phyloP scores from a whole-genome alignment of 305 asterid species.

The Fraxinus sp. region DNA sequence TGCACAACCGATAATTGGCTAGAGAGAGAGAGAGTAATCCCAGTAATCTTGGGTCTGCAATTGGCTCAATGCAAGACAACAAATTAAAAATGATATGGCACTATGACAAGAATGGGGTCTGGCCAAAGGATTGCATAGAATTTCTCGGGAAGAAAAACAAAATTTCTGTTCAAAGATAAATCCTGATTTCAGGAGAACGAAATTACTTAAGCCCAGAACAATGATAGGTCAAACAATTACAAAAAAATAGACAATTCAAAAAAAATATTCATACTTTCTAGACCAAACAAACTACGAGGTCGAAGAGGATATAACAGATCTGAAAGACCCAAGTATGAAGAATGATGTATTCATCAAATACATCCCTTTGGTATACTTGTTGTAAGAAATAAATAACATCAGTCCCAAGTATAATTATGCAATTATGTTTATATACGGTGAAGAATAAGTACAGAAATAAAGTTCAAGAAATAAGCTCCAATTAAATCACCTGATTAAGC shows the following conservation, averaged over 20 bases:
- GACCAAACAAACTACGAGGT: neutral
- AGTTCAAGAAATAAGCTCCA: neutral
- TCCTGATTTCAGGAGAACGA: neutral
- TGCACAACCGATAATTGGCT: neutral
- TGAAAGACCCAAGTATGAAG: neutral
- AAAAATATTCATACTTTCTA: neutral
- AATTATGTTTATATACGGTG: neutral
- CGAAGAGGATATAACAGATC: neutral
- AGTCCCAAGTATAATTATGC: neutral
- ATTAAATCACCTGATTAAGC: constrained; percentile 62
- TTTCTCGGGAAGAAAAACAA: neutral
- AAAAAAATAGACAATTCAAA: neutral
- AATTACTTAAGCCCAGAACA: neutral
- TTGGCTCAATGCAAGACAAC: neutral
- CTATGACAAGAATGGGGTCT: neutral
- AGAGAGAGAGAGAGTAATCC: neutral
- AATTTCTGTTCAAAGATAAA: neutral
- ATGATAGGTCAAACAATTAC: neutral
- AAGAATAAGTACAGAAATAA: neutral
- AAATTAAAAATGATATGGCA: neutral
- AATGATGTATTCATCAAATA: neutral
- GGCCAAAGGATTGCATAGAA: neutral
- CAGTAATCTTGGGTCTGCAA: neutral
- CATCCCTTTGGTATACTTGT: neutral
- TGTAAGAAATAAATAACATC: neutral